phyloP scores from a whole-genome alignment of 129 eudicot genomes.

The Helichrysum umbraculigerum region DNA sequence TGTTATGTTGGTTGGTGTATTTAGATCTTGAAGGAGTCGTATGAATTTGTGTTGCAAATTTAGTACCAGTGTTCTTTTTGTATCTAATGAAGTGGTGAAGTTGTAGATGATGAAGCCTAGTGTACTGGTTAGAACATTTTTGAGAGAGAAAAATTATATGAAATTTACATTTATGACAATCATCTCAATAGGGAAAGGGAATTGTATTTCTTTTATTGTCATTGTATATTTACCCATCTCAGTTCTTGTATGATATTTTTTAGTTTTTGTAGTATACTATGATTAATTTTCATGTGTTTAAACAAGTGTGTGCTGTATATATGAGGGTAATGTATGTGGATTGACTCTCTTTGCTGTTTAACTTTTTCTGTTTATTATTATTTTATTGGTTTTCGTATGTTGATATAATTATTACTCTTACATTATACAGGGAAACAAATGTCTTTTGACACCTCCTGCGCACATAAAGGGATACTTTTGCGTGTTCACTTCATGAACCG shows the following conservation, averaged over 20 bases:
- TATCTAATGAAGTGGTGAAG: neutral
- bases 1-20: no score
- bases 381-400: neutral
- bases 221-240: neutral
- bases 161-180: neutral
- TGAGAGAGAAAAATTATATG: neutral
- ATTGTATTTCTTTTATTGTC: neutral
- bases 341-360: slow-evolving; percentile 5
- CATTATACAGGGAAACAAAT: slow-evolving; percentile 51
- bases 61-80: neutral
- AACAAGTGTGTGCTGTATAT: neutral
- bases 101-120: neutral
- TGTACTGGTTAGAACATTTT: neutral
- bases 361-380: slow-evolving; percentile 14
- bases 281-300: neutral
- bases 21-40: neutral
- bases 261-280: neutral
- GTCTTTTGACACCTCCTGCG: slow-evolving; percentile 66
- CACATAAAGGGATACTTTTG: slow-evolving; percentile 46
- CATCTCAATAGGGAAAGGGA: neutral
- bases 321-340: neutral
- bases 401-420: slow-evolving; percentile 2
- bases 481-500: slow-evolving; percentile 64
- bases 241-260: neutral
- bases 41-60: neutral